Evolutionary conservation across 2,329 filamentous ascomycete genomes (phyloP).

Genomic region (Helminthosporium solani): DNA sequence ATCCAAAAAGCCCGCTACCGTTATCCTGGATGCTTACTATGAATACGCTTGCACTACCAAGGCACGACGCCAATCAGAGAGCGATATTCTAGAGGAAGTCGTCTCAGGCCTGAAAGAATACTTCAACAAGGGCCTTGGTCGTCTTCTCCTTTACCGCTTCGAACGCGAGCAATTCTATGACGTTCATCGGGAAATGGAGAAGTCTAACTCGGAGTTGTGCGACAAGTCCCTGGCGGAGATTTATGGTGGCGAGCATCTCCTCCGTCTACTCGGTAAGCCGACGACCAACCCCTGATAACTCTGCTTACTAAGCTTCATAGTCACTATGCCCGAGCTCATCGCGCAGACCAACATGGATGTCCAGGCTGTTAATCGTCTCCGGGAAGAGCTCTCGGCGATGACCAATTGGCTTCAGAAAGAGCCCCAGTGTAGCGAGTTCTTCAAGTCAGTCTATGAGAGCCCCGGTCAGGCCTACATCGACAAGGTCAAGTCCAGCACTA

Average conservation of each 20-base stretch:
- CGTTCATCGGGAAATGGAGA: conserved; percentile 69
- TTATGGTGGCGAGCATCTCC: conserved; percentile 90
- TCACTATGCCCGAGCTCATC: conserved; percentile 86
- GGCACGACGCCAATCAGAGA: conserved; percentile 51
- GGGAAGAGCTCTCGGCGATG: conserved; percentile 86
- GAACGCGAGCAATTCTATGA: conserved; percentile 87
- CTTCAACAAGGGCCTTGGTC: conserved; percentile 85
- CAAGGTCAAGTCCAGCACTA: conserved; percentile 53
- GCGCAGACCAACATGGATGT: conserved; percentile 98
- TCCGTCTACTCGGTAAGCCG: conserved; percentile 77
- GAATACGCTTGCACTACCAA: conserved; percentile 60
- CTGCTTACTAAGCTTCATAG: conserved; percentile 48
- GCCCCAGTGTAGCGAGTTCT: conserved; percentile 70
- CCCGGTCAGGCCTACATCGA: conserved; percentile 71
- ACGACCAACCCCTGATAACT: neutral
- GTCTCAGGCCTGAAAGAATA: conserved; percentile 85
- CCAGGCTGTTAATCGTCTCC: conserved; percentile 82
- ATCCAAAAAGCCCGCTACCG: conserved; percentile 69
- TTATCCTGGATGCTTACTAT: conserved; percentile 82
- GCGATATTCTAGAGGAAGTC: conserved; percentile 87
- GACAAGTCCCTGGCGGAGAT: conserved; percentile 75
- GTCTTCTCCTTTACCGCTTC: conserved; percentile 89
- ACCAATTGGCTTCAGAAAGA: conserved; percentile 76
- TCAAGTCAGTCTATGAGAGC: conserved; percentile 73
- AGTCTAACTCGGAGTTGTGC: conserved; percentile 60